A percentile compares a stretch with the other conserved stretches of the same genome.
Conservation (phyloP, 2,329 filamentous ascomycete genomes). For the Trichoderma sp. region DNA sequence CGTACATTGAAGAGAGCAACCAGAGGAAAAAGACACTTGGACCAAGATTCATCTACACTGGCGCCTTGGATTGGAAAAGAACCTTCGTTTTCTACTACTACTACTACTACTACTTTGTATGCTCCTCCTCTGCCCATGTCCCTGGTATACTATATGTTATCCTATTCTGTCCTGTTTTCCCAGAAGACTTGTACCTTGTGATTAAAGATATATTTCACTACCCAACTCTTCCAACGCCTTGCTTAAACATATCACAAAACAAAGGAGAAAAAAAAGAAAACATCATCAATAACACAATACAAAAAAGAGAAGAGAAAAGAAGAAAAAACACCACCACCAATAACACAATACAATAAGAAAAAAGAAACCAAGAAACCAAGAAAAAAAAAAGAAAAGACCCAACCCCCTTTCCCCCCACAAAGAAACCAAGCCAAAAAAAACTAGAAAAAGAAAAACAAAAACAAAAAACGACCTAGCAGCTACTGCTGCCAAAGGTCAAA, state of each 20-base stretch:
- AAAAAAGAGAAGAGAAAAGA: too few relatives aligned
- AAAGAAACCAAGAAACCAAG: background rate
- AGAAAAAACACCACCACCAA: background rate
- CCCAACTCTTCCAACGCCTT: background rate
- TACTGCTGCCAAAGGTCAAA: constrained; percentile 39
- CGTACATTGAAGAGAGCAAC: background rate
- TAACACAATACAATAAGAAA: background rate
- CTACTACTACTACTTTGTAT: background rate
- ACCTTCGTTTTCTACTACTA: background rate
- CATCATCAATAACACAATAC: too few relatives aligned
- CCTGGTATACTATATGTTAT: background rate
- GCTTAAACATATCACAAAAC: background rate
- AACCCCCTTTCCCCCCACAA: too few relatives aligned
- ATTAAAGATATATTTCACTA: background rate
- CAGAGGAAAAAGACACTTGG: background rate
- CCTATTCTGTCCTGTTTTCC: background rate
- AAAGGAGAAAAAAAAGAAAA: background rate
- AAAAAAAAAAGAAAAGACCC: too few relatives aligned
- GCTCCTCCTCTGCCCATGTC: background rate
- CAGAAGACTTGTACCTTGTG: background rate
- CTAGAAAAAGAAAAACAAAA: background rate
- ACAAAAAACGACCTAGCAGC: background rate
- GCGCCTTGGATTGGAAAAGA: background rate
- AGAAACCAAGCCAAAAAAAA: background rate
- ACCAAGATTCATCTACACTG: background rate